Conservation (phyloP, 2,329 filamentous ascomycete species). For the Nemania diffusa region DNA sequence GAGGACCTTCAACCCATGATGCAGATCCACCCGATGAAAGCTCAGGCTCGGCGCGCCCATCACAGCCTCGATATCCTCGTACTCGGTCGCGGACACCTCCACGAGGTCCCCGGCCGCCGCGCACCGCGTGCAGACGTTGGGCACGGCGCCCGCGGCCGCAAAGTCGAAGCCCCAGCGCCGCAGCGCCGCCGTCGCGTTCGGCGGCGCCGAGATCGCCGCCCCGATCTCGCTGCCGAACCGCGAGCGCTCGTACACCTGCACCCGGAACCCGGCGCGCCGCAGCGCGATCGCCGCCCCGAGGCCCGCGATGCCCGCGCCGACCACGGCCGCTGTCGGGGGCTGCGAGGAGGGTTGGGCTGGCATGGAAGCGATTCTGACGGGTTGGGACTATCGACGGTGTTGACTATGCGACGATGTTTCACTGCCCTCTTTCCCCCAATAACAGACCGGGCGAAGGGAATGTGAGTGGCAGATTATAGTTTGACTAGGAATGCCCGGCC, state of each 20-base stretch:
- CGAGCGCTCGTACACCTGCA: constrained; percentile 47
- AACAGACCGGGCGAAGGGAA: background rate
- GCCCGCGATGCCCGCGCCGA: constrained; percentile 48
- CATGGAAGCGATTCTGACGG: background rate
- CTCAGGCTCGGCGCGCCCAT: constrained; percentile 50
- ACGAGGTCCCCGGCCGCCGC: constrained; percentile 32
- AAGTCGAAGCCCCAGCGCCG: constrained; percentile 51
- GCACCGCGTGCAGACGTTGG: constrained; percentile 37
- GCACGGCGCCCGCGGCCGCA: constrained; percentile 39
- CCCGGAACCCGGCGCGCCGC: constrained; percentile 44
- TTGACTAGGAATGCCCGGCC: background rate
- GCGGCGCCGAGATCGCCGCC: constrained; percentile 54
- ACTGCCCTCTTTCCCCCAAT: background rate
- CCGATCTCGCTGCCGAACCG: constrained; percentile 54
- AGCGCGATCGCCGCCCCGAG: constrained; percentile 45
- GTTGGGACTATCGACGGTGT: background rate
- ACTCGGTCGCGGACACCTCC: constrained; percentile 9
- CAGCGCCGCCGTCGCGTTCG: constrained; percentile 52
- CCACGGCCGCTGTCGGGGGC: constrained; percentile 34
- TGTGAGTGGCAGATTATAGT: too few species aligned
- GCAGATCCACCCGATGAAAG: constrained; percentile 56
- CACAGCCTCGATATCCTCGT: constrained; percentile 31
- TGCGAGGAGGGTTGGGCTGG: background rate
- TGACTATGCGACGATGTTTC: background rate
- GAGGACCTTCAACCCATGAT: constrained; percentile 50